Percentiles rank a stretch among this genome's conserved stretches.
Evolutionary conservation across 23 red algal species (phyloP).

Genomic region (Gracilaria domingensis): DNA sequence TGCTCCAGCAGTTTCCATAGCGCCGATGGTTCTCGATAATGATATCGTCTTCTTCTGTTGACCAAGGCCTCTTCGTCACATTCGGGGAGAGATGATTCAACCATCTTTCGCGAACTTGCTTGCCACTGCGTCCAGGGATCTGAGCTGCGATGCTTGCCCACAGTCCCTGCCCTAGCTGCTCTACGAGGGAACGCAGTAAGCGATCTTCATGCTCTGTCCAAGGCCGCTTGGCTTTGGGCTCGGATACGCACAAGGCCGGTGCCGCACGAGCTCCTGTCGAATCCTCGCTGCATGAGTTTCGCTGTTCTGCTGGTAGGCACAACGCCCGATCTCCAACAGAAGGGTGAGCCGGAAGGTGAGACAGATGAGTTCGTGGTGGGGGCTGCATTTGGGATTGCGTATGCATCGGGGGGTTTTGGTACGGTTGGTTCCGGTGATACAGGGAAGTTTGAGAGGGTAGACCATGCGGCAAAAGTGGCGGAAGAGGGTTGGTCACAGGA

Average conservation of each 20-base stretch:
- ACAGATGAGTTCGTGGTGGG: neutral
- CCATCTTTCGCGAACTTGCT: conserved; percentile 89
- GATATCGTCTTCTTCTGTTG: conserved; percentile 79
- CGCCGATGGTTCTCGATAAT: conserved; percentile 67
- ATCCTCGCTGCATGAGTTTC: neutral
- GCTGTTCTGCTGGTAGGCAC: neutral
- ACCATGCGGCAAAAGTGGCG: neutral
- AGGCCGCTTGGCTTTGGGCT: conserved; percentile 63
- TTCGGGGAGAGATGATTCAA: conserved; percentile 86
- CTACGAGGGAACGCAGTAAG: conserved; percentile 66
- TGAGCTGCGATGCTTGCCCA: conserved; percentile 76
- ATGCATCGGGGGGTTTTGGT: neutral
- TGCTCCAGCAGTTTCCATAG: conserved; percentile 80
- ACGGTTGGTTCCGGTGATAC: neutral
- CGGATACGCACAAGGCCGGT: neutral
- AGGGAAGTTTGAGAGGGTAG: neutral
- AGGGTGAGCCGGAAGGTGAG: neutral
- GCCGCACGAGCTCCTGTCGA: neutral
- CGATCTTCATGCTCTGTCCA: conserved; percentile 85
- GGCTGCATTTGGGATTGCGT: neutral
- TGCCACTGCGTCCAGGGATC: conserved; percentile 80
- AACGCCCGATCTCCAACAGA: neutral
- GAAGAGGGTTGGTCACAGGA: neutral
- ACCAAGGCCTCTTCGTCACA: conserved; percentile 72
- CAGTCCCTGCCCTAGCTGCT: conserved; percentile 44